Conservation (phyloP, 805 yeast genomes). For the Sugiyamaella boreocaroliniensis region DNA sequence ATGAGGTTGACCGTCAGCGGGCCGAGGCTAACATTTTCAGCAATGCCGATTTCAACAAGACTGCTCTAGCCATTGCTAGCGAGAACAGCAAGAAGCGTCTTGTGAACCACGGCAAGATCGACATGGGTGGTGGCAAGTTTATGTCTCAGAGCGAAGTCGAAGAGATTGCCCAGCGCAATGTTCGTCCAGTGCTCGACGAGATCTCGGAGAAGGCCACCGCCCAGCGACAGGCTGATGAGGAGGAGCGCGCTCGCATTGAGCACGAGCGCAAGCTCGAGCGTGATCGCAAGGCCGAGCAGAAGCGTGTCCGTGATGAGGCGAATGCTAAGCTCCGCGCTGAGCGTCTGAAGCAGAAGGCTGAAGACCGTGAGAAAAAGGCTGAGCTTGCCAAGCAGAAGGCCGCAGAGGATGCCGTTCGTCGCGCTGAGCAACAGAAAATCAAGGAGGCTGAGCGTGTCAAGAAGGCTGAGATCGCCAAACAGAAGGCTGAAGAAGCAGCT, state of each 20-base stretch:
- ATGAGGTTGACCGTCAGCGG: constrained; percentile 37
- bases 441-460: constrained; percentile 2
- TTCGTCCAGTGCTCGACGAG: constrained; percentile 75
- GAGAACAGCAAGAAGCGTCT: constrained; percentile 54
- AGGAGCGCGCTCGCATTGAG: constrained; percentile 26
- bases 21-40: constrained; percentile 35
- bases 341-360: constrained; percentile 18
- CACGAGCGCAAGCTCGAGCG: constrained; percentile 14
- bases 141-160: constrained; percentile 72
- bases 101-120: constrained; percentile 47
- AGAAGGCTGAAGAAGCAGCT: constrained; percentile 21
- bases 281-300: constrained; percentile 22
- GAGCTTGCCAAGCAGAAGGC: constrained; percentile 24
- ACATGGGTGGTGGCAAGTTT: constrained; percentile 83
- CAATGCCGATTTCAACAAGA: constrained; percentile 55
- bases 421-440: neutral
- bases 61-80: constrained; percentile 74
- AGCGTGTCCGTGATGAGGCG: constrained; percentile 20
- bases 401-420: constrained; percentile 9
- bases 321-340: constrained; percentile 20
- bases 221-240: constrained; percentile 56
- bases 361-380: constrained; percentile 20
- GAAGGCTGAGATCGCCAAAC: constrained; percentile 17
- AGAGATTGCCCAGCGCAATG: constrained; percentile 69
- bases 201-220: constrained; percentile 60